These are phyloP conservation scores for Alternaria incomplexa DNA, from an alignment of 2,329 filamentous ascomycete genomes.

Conservation along the genomic window DNA sequence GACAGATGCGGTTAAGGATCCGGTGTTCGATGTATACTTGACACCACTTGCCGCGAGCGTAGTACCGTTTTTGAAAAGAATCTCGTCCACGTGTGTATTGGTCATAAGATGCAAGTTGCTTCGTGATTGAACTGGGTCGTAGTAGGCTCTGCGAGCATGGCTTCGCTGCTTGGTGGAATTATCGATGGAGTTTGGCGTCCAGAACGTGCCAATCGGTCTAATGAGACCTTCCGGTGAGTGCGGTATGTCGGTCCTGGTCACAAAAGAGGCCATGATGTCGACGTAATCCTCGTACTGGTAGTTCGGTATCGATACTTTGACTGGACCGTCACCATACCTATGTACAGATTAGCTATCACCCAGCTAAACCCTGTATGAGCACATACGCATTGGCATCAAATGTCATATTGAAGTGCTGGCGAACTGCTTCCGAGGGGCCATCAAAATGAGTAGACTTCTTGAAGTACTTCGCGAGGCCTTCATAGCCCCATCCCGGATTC, in stretches of 20 bases:
- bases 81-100: slow-evolving; percentile 15
- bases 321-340: slow-evolving; percentile 18
- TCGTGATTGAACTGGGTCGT: slow-evolving; percentile 12
- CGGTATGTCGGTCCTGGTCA: slow-evolving; percentile 8
- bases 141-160: slow-evolving; percentile 18
- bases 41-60: slow-evolving; percentile 16
- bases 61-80: slow-evolving; percentile 4
- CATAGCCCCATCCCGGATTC: slow-evolving; percentile 64
- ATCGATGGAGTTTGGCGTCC: slow-evolving; percentile 23
- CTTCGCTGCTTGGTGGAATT: slow-evolving; percentile 8
- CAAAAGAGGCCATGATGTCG: slow-evolving; percentile 10
- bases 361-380: background rate
- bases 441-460: slow-evolving; percentile 23
- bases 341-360: background rate
- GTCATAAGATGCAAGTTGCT: slow-evolving; percentile 11
- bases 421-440: slow-evolving; percentile 6
- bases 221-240: slow-evolving; percentile 9
- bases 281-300: slow-evolving; percentile 21
- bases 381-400: slow-evolving; percentile 13
- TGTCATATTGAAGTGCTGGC: slow-evolving; percentile 12
- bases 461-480: slow-evolving; percentile 50
- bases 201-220: slow-evolving; percentile 30
- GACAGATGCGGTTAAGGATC: slow-evolving; percentile 2
- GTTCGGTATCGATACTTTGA: slow-evolving; percentile 18
- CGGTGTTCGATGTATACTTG: slow-evolving; percentile 2